These are phyloP conservation scores for Acanthamoeba royreba DNA, from an alignment of 208 protist genomes.

Conservation along the genomic window DNA sequence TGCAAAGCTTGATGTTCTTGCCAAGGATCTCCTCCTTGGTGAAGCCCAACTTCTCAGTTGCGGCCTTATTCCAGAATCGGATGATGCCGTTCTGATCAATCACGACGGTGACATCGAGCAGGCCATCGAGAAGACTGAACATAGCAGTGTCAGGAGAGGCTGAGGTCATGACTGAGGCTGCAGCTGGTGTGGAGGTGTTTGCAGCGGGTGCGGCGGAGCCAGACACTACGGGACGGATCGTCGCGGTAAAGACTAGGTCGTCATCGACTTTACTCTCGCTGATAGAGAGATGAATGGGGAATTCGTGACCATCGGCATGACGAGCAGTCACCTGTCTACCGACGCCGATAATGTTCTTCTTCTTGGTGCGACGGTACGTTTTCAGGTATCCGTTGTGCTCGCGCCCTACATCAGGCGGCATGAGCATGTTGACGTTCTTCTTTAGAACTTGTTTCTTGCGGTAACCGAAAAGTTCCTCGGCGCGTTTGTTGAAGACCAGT, in stretches of 20 bases:
- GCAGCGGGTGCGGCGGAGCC: background rate
- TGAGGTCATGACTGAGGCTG: background rate
- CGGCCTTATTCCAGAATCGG: constrained; percentile 36
- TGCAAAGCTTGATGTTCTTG: constrained; percentile 40
- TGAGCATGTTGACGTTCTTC: constrained; percentile 75
- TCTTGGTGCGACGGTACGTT: constrained; percentile 58
- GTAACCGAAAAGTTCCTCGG: constrained; percentile 45
- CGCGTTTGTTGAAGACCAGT: constrained; percentile 60
- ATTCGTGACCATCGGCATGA: constrained; percentile 17
- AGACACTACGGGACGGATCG: background rate
- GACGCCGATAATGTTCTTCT: constrained; percentile 60
- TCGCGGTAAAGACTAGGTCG: background rate
- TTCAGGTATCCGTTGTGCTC: constrained; percentile 74
- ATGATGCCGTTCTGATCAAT: constrained; percentile 17
- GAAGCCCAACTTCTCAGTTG: background rate
- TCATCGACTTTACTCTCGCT: constrained; percentile 1
- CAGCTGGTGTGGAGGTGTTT: background rate
- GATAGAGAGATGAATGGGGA: constrained; percentile 54
- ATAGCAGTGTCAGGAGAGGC: background rate
- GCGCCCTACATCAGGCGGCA: constrained; percentile 55
- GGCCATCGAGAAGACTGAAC: background rate
- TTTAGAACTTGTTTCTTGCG: constrained; percentile 60
- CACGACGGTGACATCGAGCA: constrained; percentile 33
- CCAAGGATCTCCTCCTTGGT: constrained; percentile 20
- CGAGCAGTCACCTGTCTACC: constrained; percentile 38